Evolutionary conservation across 495 filamentous ascomycete genomes (phyloP).

Genomic region (Hypoxylon cercidicola): DNA sequence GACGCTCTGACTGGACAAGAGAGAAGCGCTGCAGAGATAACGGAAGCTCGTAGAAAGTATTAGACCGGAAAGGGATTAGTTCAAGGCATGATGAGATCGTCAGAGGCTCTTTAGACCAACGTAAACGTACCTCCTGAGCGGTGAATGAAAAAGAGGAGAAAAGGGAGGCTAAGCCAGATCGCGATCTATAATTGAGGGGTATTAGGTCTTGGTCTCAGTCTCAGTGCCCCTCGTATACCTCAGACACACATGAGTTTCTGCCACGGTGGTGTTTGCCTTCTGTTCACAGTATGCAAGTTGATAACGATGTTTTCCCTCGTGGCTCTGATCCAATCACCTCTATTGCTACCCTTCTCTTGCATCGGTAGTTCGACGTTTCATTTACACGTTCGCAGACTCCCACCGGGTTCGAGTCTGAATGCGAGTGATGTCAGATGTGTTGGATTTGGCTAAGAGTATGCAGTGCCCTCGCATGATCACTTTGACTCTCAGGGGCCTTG

Average conservation of each 20-base stretch:
- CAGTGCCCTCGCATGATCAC: background rate
- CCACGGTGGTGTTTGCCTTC: too few relatives aligned
- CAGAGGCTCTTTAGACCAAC: conserved; percentile 29
- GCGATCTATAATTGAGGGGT: conserved; percentile 23
- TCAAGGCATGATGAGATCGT: conserved; percentile 39
- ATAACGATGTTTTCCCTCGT: conserved; percentile 1
- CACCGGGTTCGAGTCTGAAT: background rate
- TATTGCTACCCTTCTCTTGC: background rate
- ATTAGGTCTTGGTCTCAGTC: conserved; percentile 5
- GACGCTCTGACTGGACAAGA: conserved; percentile 18
- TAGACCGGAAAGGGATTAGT: conserved; percentile 22
- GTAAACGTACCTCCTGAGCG: conserved; percentile 24
- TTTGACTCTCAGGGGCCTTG: conserved; percentile 1
- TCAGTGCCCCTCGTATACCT: background rate
- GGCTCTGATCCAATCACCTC: background rate
- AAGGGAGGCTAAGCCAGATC: conserved; percentile 10
- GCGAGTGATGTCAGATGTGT: conserved; percentile 33
- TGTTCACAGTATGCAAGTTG: too few relatives aligned
- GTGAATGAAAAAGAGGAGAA: conserved; percentile 8
- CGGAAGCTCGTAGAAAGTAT: conserved; percentile 18
- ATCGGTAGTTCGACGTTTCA: conserved; percentile 3
- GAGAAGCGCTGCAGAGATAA: conserved; percentile 18
- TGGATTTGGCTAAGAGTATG: background rate
- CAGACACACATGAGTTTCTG: background rate
- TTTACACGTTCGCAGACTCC: background rate